Base-by-base conservation (phyloP, 1,284 basidiomycete genomes). In the Fomitopsis betulina region DNA sequence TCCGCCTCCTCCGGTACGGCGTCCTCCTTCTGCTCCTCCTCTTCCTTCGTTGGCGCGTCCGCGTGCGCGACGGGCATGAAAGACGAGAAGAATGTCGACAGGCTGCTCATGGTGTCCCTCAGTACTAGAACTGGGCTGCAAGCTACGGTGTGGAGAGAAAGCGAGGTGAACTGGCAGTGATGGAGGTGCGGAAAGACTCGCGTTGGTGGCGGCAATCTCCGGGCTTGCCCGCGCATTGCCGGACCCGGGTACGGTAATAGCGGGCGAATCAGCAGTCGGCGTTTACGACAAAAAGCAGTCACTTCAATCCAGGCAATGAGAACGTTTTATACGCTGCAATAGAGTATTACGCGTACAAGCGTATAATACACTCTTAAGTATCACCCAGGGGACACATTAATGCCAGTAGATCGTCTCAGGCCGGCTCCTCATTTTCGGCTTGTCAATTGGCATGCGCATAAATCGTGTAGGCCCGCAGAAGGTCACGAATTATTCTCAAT, bases 81-180 rank as follows among this genome's bases (percentile, higher is more conserved):
- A 32, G 85, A 85, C 42, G 86, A 84, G 72, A 89, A 81, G 73
- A 86, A 81, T 53, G 82, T 78, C 61, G 82, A 74, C 10, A 53
- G 59, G 40, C 54, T 43, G 54, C 45, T 38, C 47, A 51, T 37
- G 23, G 55, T 49, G 43, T 33, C 40, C 37, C n/a, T 21, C 13
- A 17, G 32, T 21, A 38, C 1, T 19, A 51, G 23, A 5, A 21
- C 47, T 8, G 23, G 12, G 15, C 15, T 33, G 27, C 38, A 47
- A 23, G 25, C 27, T 30, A 37, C 5, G 30, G 23, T 21, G 25
- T 15, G 13, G 45, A 47, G 5, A 13, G 45, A 47, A 47, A 15
- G 23, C 12, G 27, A 25, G 17, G 25, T 15, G 45, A 9, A 30
- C 15, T 13, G 12, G 23, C 40, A 40, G 53, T 42, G 40, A 45